phyloP scores from a whole-genome alignment of 805 yeast genomes.

The Kodamaea fukazawae region DNA sequence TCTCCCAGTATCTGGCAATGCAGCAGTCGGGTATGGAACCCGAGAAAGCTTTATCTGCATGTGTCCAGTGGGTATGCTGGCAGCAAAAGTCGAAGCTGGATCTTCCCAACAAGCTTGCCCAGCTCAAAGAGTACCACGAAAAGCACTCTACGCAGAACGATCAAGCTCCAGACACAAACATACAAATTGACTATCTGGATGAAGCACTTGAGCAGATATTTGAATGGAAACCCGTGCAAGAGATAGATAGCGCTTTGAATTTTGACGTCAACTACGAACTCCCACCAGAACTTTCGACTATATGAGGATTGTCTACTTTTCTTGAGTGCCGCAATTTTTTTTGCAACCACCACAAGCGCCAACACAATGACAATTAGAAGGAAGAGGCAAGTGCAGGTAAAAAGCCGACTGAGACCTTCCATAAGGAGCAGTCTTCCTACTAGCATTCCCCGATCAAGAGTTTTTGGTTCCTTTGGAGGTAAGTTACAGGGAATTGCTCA shows the following conservation, averaged over 20 bases:
- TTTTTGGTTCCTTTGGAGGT: background rate
- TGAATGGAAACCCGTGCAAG: background rate
- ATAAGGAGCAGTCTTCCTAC: too few species aligned
- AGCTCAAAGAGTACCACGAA: constrained; percentile 2
- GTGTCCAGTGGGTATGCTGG: constrained; percentile 22
- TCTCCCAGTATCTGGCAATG: constrained; percentile 21
- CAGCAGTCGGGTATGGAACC: constrained; percentile 17
- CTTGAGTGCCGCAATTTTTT: too few species aligned
- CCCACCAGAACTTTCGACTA: constrained; percentile 3
- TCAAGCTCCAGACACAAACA: background rate
- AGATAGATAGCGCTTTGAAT: background rate
- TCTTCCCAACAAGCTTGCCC: constrained; percentile 2
- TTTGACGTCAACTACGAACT: constrained; percentile 1
- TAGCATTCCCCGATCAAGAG: too few species aligned
- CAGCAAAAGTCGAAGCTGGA: constrained; percentile 7
- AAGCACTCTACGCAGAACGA: too few species aligned
- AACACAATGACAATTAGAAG: too few species aligned
- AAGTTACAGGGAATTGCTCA: too few species aligned
- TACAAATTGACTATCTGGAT: constrained; percentile 1
- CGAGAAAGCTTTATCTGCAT: constrained; percentile 17
- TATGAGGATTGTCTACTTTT: too few species aligned
- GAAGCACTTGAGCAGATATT: background rate
- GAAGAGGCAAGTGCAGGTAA: too few species aligned
- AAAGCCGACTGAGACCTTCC: too few species aligned
- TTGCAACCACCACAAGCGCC: too few species aligned